Base-by-base conservation (phyloP, 75 land plant species). In the Ceratopteris richardii region DNA sequence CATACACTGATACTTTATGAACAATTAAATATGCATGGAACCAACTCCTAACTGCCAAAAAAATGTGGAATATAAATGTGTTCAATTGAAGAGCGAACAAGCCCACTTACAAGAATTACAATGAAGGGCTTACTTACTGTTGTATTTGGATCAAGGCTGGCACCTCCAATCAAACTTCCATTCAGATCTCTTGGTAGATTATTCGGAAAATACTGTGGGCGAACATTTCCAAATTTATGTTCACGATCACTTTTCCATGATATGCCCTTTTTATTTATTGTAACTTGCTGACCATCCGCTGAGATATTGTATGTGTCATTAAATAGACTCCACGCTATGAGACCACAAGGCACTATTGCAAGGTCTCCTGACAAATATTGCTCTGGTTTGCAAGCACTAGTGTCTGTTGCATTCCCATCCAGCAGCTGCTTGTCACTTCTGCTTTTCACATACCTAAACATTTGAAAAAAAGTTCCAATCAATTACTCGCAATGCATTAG, bases 311-410 rank as follows among this genome's bases (percentile, higher is more conserved):
- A 90, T 9, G 96, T 90, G 51, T 90, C 96, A 61, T 90, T 90
- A 64, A 90, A 90, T 65, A 90, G 64, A 50, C 88, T 90, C 96
- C 96, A 90, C 20, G 96, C 96, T 30, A 89, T 79, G 27, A 90
- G 73, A 55, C 96, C 96, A 68, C 96, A 90, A 17, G 96, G 96
- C 11, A 87, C 82, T 55, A 90, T 79, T 14, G 66, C 67, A 28
- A 17, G 7, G 0, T 52, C 58, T 20, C 65, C 57, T n/a, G n/a
- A n/a, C 16, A 52, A 13, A 14, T 22, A 44, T 18, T 40, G 64
- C 26, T 78, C 81, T 16, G 84, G 80, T 26, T 66, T 64, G 52
- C 84, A 81, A n/a, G 27, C 21, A 17, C 21, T 56, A 27, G 68
- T 54, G 31, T 66, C 67, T 28, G 50, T 10, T 17, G 7, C 44